Conservation (phyloP, 2,329 filamentous ascomycete species). For the Ascochyta lentis region DNA sequence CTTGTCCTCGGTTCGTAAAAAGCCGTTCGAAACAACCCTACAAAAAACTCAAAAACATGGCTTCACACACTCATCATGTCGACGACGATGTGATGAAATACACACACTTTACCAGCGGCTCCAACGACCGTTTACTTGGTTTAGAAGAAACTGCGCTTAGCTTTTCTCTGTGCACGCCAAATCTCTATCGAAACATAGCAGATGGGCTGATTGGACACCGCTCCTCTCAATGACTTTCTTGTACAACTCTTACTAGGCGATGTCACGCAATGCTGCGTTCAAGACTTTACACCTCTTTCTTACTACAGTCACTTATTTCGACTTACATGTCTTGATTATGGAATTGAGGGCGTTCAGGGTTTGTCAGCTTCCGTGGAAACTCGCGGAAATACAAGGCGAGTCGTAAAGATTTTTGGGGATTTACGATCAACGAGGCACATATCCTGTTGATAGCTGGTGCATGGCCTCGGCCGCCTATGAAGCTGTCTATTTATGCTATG, state of each 20-base stretch:
- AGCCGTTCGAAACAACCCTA: conserved; percentile 6
- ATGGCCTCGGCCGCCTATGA: not conserved
- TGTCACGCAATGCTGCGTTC: not conserved
- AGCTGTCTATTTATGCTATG: not conserved
- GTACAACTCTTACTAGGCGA: conserved; percentile 1
- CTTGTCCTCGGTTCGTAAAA: conserved; percentile 37
- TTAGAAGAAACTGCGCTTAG: not conserved
- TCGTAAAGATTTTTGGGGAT: not conserved
- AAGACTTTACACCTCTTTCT: not conserved
- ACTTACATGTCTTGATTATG: not conserved
- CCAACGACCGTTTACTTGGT: too few species aligned
- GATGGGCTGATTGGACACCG: not conserved
- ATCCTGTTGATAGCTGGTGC: not conserved
- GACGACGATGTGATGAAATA: not conserved
- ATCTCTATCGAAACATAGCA: not conserved
- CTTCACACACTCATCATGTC: not conserved
- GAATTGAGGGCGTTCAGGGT: not conserved
- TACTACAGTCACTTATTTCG: not conserved
- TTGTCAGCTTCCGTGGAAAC: not conserved
- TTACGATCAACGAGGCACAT: not conserved
- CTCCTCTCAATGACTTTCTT: conserved; percentile 1
- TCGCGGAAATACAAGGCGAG: not conserved
- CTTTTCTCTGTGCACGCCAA: not conserved
- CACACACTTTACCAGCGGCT: not conserved
- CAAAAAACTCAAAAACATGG: not conserved